These are phyloP conservation scores for Dryas alaskensis DNA, from an alignment of 306 rosid species.

Conservation along the genomic window DNA sequence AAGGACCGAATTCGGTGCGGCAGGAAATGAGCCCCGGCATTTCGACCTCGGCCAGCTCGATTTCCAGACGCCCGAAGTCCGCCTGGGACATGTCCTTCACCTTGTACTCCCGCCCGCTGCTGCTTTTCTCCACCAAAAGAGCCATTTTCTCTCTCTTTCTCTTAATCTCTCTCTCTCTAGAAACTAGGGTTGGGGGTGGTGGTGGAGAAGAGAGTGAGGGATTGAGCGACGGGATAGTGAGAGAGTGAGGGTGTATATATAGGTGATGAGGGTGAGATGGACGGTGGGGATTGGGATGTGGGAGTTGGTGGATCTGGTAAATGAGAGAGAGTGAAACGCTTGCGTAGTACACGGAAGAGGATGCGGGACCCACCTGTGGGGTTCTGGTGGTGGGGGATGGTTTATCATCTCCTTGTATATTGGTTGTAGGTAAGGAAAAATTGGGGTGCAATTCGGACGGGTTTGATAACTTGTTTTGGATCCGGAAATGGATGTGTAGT, in stretches of 20 bases:
- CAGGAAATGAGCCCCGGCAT: slow-evolving; percentile 84
- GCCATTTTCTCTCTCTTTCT: slow-evolving; percentile 43
- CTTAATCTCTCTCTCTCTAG: not conserved
- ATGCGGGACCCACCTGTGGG: slow-evolving; percentile 4
- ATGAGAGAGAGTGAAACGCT: not conserved
- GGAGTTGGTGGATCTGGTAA: slow-evolving; percentile 30
- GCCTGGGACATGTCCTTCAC: slow-evolving; percentile 93
- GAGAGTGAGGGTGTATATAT: slow-evolving; percentile 29
- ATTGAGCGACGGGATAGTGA: not conserved
- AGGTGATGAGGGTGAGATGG: slow-evolving; percentile 16
- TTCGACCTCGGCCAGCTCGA: slow-evolving; percentile 91
- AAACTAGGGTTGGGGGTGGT: not conserved
- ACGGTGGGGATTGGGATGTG: slow-evolving; percentile 33
- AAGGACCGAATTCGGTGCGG: slow-evolving; percentile 61
- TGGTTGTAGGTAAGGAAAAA: too few relatives aligned
- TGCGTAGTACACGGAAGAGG: slow-evolving; percentile 14
- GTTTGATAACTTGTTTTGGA: too few relatives aligned
- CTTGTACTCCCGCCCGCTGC: slow-evolving; percentile 81
- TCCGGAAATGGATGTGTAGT: too few relatives aligned
- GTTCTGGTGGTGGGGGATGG: not conserved
- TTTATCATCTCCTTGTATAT: not conserved
- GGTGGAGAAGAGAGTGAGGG: not conserved
- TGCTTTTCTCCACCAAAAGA: slow-evolving; percentile 68
- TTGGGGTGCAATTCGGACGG: too few relatives aligned
- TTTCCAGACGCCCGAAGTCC: slow-evolving; percentile 81